Percentiles rank a stretch among this genome's conserved stretches.
These are phyloP conservation scores for Pilaira anomala DNA, from an alignment of 192 early-diverging fungal genomes.

Conservation along the genomic window DNA sequence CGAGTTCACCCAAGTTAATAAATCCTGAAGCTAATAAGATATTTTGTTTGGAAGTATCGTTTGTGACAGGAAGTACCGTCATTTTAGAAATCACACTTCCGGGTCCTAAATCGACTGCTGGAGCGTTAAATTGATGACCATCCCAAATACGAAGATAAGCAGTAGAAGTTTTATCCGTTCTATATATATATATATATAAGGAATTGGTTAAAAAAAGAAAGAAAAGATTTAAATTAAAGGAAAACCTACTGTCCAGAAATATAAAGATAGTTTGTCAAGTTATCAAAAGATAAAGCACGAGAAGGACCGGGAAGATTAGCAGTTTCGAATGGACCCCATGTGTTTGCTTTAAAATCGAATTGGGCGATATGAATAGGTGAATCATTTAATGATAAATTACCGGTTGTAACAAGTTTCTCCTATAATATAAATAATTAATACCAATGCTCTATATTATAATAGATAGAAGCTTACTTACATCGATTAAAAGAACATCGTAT, in stretches of 20 bases:
- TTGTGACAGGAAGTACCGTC: slow-evolving; percentile 6
- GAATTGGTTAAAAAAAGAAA: neutral
- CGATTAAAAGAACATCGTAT: slow-evolving; percentile 31
- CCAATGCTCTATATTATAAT: neutral
- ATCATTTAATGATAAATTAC: slow-evolving; percentile 22
- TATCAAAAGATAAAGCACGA: slow-evolving; percentile 20
- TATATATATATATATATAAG: neutral
- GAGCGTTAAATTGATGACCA: slow-evolving; percentile 1
- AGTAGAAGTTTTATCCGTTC: slow-evolving; percentile 6
- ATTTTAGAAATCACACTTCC: slow-evolving; percentile 24
- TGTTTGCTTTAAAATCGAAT: slow-evolving; percentile 17
- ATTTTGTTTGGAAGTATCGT: neutral
- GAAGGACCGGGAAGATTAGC: slow-evolving; percentile 8
- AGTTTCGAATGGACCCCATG: slow-evolving; percentile 6
- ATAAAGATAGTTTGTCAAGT: slow-evolving; percentile 14
- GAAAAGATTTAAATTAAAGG: no score
- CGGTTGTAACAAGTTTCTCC: slow-evolving; percentile 23
- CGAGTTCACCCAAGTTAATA: slow-evolving; percentile 36
- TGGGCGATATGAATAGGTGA: slow-evolving; percentile 14
- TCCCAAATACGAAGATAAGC: slow-evolving; percentile 21
- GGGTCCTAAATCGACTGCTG: slow-evolving; percentile 16
- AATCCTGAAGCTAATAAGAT: slow-evolving; percentile 45
- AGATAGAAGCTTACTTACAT: slow-evolving; percentile 15
- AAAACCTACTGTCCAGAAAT: slow-evolving; percentile 41
- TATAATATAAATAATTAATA: neutral